Conservation (phyloP, 345 rosid species). For the Brassica rapa region DNA sequence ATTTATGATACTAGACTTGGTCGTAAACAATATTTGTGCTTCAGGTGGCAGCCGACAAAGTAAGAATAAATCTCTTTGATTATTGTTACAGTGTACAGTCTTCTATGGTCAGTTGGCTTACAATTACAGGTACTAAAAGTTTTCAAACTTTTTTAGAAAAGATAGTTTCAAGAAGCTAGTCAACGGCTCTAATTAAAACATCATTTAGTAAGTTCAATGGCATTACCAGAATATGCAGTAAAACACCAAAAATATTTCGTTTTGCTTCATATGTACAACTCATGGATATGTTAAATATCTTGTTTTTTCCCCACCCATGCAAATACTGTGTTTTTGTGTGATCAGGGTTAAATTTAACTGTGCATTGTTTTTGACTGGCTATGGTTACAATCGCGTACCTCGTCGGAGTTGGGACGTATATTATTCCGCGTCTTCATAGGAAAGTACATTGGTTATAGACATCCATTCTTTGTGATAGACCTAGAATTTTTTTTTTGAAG, state of each 20-base stretch:
- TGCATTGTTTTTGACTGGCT: conserved; percentile 11
- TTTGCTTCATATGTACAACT: background rate
- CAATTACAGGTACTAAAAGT: background rate
- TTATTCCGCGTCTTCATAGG: too few relatives aligned
- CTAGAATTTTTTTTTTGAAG: too few relatives aligned
- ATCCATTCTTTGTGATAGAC: too few relatives aligned
- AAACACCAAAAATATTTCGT: background rate
- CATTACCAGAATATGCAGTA: background rate
- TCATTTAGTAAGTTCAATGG: background rate
- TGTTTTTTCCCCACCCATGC: background rate
- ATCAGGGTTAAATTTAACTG: background rate
- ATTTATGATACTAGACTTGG: conserved; percentile 11
- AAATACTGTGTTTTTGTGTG: conserved; percentile 11
- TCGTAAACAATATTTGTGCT: conserved; percentile 8
- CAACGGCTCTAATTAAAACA: conserved; percentile 7
- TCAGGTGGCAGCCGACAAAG: conserved; percentile 15
- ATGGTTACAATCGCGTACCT: conserved; percentile 18
- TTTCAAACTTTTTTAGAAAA: background rate
- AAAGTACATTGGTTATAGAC: too few relatives aligned
- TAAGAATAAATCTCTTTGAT: background rate
- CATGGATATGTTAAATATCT: background rate
- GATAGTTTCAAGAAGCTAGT: background rate
- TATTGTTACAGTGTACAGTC: background rate
- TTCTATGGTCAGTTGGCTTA: background rate
- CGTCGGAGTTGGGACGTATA: conserved; percentile 9